Evolutionary conservation across 2,329 filamentous ascomycete genomes (phyloP).

Genomic region (Stagonosporopsis vannaccii): DNA sequence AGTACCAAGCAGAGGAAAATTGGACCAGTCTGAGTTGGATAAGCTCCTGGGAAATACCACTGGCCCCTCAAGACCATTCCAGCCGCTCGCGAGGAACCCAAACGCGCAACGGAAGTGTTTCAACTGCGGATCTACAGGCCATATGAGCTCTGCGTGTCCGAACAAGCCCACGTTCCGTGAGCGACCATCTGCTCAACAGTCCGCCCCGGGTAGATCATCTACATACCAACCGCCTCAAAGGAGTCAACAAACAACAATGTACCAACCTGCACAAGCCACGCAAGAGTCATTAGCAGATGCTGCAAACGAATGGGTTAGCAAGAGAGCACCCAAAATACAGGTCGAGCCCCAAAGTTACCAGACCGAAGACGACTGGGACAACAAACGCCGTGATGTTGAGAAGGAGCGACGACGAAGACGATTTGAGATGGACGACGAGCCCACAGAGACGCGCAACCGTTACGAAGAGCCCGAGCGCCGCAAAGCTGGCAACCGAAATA

Average conservation of each 20-base stretch:
- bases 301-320: constrained; percentile 38
- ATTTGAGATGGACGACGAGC: constrained; percentile 36
- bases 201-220: constrained; percentile 6
- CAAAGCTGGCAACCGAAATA: constrained; percentile 18
- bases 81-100: constrained; percentile 32
- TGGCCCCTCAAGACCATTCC: constrained; percentile 25
- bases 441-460: constrained; percentile 31
- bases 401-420: constrained; percentile 34
- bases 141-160: constrained; percentile 35
- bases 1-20: constrained; percentile 26
- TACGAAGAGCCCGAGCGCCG: constrained; percentile 44
- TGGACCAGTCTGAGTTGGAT: constrained; percentile 41
- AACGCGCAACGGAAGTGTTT: constrained; percentile 38
- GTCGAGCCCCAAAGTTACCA: constrained; percentile 20
- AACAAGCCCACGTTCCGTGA: constrained; percentile 36
- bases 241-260: constrained; percentile 8
- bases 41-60: constrained; percentile 29
- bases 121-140: constrained; percentile 39
- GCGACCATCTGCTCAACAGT: constrained; percentile 5
- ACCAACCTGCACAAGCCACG: not conserved
- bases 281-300: constrained; percentile 35
- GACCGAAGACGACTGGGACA: constrained; percentile 23
- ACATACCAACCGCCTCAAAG: constrained; percentile 20
- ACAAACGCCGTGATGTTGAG: constrained; percentile 27
- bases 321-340: constrained; percentile 22